Base-by-base conservation (phyloP, 192 early-diverging fungal genomes). In the Rhizophagus prolifer region DNA sequence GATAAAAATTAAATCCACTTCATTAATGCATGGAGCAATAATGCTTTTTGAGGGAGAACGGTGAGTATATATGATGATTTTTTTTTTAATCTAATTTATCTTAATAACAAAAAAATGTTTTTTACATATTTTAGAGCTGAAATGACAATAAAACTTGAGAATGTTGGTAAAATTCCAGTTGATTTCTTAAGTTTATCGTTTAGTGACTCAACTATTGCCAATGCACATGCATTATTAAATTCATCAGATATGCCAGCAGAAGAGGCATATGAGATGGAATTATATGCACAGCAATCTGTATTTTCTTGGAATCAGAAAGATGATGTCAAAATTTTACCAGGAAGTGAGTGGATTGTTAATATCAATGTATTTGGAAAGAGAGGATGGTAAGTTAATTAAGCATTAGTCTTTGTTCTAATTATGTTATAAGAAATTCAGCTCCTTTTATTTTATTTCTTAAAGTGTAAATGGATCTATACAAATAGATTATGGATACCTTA, bases 21-120 rank as follows among this genome's bases (percentile, higher is more conserved):
- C 82, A 30, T 80, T 82, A n/a, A 80, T 82, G 77, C 88, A 91
- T 73, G 85, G 88, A 60, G 91, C 93, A 9, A 76, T 93, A 19
- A 95, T 94, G 92, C 72, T 95, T 12, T 95, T 91, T 75, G 94
- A 95, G 70, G 94, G 94, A 38, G 94, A 95, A 82, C 81, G 82
- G 92, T 94, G 82, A 34, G 81, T 73, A 47, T 36, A 61, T 46
- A n/a, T 13, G 47, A 50, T 10, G 2, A 28, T 36, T 58, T 31
- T 36, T 58, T 31, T 21, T 13, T 4, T 30, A 36, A 9, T 46
- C 28, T 21, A 47, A 3, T 23, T 64, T 28, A 26, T 75, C 46
- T 36, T 65, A 6, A 10, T 8, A 3, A 7, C 23, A 9, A 25
- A n/a, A 10, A 12, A 60, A 69, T 23, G 13, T 25, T 47, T 60